Conservation (phyloP, 2,329 filamentous ascomycete species). For the Claviceps cyperi region DNA sequence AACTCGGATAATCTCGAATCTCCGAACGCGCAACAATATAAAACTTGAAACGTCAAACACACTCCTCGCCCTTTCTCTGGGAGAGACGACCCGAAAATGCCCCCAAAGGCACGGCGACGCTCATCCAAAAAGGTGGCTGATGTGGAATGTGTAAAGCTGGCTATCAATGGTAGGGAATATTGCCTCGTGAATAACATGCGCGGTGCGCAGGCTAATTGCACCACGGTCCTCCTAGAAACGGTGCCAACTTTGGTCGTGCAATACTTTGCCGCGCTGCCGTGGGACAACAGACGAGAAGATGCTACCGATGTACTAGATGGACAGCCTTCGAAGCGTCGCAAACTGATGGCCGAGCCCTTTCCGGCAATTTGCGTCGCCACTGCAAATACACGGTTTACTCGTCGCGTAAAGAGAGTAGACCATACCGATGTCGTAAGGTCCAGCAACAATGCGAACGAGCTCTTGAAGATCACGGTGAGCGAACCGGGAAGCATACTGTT, state of each 20-base stretch:
- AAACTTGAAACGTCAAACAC: no score
- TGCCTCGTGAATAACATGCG: neutral
- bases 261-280: constrained; percentile 11
- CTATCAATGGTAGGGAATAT: constrained; percentile 13
- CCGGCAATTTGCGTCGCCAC: constrained; percentile 14
- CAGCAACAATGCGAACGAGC: constrained; percentile 10
- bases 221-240: constrained; percentile 8
- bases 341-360: constrained; percentile 8
- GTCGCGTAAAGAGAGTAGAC: constrained; percentile 10
- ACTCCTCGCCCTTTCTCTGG: no score
- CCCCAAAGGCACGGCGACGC: constrained; percentile 1
- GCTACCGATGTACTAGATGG: constrained; percentile 3
- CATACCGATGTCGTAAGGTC: constrained; percentile 3
- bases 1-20: no score
- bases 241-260: constrained; percentile 13
- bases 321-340: constrained; percentile 19
- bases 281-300: constrained; percentile 4
- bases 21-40: no score
- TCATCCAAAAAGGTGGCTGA: neutral
- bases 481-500: constrained; percentile 9
- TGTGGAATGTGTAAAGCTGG: constrained; percentile 7
- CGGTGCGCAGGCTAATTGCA: neutral
- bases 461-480: constrained; percentile 10
- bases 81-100: constrained; percentile 1
- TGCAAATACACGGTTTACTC: constrained; percentile 13